Conservation (phyloP, 192 early-diverging fungal genomes). For the Mortierella antarctica region DNA sequence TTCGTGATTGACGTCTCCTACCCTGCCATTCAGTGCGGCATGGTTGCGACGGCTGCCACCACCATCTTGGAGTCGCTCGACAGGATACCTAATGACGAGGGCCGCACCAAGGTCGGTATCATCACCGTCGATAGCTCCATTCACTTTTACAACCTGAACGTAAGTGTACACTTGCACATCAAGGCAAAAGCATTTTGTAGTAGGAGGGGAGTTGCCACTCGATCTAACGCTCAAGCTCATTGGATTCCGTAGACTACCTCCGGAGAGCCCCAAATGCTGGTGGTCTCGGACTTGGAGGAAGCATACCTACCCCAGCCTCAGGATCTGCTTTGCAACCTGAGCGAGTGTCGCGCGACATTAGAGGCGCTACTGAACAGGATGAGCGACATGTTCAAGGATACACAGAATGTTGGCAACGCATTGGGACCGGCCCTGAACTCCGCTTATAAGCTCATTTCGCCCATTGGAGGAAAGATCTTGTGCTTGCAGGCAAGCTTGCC, state of each 20-base stretch:
- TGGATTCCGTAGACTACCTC: constrained; percentile 47
- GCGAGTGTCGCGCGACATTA: constrained; percentile 80
- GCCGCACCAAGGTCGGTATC: constrained; percentile 88
- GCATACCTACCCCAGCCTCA: constrained; percentile 89
- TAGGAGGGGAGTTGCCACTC: neutral
- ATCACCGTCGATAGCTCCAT: constrained; percentile 90
- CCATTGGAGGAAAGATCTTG: constrained; percentile 92
- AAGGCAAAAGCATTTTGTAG: neutral
- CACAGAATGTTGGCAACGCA: constrained; percentile 80
- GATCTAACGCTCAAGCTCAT: neutral
- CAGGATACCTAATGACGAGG: constrained; percentile 87
- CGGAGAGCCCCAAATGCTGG: constrained; percentile 93
- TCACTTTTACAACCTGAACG: constrained; percentile 92
- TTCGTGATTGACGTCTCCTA: constrained; percentile 96
- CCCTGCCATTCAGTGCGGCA: constrained; percentile 84
- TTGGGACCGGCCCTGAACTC: constrained; percentile 87
- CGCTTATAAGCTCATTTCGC: constrained; percentile 81
- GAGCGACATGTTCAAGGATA: constrained; percentile 87
- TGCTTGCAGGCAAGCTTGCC: constrained; percentile 86
- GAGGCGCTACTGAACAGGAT: constrained; percentile 80
- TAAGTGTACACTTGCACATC: constrained; percentile 3
- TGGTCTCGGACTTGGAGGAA: constrained; percentile 92
- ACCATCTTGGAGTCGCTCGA: constrained; percentile 88
- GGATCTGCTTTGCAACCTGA: constrained; percentile 90
- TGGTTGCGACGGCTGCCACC: constrained; percentile 78